Conservation (phyloP, 148 eudicot species). For the Salicornia ramosissima region DNA sequence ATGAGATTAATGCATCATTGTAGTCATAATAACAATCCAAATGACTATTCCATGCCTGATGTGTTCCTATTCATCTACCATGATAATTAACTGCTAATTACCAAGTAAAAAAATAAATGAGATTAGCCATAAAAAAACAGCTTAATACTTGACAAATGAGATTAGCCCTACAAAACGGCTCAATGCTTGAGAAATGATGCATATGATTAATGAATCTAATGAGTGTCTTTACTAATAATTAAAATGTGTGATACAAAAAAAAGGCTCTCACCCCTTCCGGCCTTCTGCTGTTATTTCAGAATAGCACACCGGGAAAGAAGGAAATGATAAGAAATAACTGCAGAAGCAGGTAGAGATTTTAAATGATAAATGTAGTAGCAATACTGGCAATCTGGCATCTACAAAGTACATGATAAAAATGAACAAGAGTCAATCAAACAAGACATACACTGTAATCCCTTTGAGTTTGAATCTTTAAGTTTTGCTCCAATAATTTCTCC, state of each 20-base stretch:
- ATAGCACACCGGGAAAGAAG: neutral
- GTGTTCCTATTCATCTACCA: neutral
- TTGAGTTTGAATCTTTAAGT: constrained; percentile 48
- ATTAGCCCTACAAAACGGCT: neutral
- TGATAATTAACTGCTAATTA: neutral
- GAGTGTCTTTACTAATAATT: neutral
- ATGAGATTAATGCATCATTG: neutral
- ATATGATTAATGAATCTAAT: neutral
- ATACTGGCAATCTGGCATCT: neutral
- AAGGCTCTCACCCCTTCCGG: neutral
- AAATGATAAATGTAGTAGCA: neutral
- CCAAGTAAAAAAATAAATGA: neutral
- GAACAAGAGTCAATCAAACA: neutral
- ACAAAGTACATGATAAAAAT: neutral
- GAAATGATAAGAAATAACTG: neutral
- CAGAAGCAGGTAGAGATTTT: neutral
- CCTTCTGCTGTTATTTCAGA: too few relatives aligned
- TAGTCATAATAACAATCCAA: too few relatives aligned
- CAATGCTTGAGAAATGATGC: neutral
- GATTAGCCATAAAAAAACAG: too few relatives aligned
- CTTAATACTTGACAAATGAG: neutral
- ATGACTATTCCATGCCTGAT: neutral
- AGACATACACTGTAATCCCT: constrained; percentile 66
- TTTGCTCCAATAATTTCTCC: constrained; percentile 73
- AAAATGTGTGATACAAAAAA: neutral